Conservation (phyloP, 139 green algal species). For the Yamagishiella unicocca region DNA sequence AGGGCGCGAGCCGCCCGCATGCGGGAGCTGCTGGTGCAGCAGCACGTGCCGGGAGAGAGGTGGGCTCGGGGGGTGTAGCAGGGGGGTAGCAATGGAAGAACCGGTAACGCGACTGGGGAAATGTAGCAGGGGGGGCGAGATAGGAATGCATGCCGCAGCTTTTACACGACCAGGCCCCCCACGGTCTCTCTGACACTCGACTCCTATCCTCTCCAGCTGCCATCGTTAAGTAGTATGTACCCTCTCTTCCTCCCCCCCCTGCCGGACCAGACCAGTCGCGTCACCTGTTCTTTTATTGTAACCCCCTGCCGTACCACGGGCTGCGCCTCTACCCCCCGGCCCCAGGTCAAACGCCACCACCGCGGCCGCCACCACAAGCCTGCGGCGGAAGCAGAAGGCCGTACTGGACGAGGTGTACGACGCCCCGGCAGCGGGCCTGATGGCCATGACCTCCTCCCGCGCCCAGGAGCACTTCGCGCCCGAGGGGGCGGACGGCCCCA, state of each 20-base stretch:
- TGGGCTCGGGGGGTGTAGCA: background rate
- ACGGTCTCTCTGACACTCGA: background rate
- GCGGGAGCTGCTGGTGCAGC: slow-evolving; percentile 8
- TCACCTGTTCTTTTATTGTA: background rate
- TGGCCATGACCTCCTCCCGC: background rate
- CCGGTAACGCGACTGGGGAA: too few relatives aligned
- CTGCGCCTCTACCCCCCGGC: background rate
- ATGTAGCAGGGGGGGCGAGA: too few relatives aligned
- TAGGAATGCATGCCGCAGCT: too few relatives aligned
- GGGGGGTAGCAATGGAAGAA: background rate
- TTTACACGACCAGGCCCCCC: too few relatives aligned
- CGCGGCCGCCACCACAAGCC: slow-evolving; percentile 8
- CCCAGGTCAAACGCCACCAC: background rate
- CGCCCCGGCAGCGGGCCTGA: background rate
- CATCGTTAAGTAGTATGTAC: too few relatives aligned
- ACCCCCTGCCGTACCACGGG: background rate
- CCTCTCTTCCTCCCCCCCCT: too few relatives aligned
- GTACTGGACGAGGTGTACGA: slow-evolving; percentile 45
- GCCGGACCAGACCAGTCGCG: too few relatives aligned
- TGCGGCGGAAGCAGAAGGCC: slow-evolving; percentile 37
- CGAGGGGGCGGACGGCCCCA: background rate
- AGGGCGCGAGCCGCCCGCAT: background rate
- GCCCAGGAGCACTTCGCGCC: background rate
- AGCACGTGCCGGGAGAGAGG: background rate
- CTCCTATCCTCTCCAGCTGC: too few relatives aligned